These are phyloP conservation scores for Linnemannia exigua DNA, from an alignment of 192 early-diverging fungal genomes.

Conservation along the genomic window DNA sequence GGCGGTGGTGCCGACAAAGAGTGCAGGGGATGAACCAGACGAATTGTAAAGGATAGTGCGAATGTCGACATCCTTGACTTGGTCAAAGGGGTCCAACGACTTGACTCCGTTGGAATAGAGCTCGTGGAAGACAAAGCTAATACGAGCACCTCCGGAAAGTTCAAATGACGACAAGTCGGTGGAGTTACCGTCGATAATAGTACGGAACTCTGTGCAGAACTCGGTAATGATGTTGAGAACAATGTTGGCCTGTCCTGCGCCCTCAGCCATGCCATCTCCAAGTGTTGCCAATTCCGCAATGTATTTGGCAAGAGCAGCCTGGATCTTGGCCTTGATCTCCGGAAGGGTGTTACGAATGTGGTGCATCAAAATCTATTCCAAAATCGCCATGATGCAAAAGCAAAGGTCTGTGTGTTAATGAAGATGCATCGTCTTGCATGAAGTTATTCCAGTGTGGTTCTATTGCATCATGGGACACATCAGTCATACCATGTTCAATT, in stretches of 20 bases:
- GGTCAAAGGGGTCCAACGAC: conserved; percentile 97
- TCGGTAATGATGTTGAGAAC: conserved; percentile 99
- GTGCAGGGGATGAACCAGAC: conserved; percentile 94
- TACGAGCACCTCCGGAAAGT: conserved; percentile 97
- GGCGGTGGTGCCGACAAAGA: conserved; percentile 98
- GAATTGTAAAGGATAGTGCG: conserved; percentile 99
- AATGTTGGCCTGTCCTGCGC: conserved; percentile 83
- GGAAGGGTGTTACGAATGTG: conserved; percentile 98
- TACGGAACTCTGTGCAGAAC: conserved; percentile 97
- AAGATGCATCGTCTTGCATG: background rate
- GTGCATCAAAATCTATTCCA: conserved; percentile 94
- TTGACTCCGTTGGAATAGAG: conserved; percentile 94
- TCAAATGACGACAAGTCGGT: conserved; percentile 96
- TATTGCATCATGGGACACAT: background rate
- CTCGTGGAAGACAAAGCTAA: conserved; percentile 99
- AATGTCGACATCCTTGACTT: conserved; percentile 99
- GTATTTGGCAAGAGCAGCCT: conserved; percentile 87
- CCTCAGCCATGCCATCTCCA: conserved; percentile 92
- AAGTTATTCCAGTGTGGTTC: background rate
- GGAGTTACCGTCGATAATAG: conserved; percentile 96
- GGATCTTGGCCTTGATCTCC: conserved; percentile 99
- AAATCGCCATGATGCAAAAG: background rate
- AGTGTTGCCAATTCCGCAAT: conserved; percentile 87
- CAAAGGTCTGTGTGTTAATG: background rate
- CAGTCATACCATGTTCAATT: conserved; percentile 91